Percentiles rank a stretch among this genome's conserved stretches.
These are phyloP conservation scores for Diaporthe eres DNA, from an alignment of 2,329 filamentous ascomycete genomes.

Conservation along the genomic window DNA sequence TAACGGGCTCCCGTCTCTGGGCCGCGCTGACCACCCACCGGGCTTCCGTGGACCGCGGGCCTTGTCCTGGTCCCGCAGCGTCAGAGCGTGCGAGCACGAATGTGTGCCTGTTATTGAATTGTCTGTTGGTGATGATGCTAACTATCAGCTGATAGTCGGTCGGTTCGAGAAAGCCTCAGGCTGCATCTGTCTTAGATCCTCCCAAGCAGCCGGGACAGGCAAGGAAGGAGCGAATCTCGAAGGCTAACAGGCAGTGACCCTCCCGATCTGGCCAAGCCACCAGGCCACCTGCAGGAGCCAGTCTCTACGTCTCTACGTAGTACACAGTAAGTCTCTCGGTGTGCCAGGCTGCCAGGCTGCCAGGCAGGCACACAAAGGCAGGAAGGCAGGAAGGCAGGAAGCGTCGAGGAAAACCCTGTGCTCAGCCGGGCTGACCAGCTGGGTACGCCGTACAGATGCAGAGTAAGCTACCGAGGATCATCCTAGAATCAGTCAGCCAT, in stretches of 20 bases:
- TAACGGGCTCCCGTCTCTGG: slow-evolving; percentile 37
- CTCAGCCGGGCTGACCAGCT: slow-evolving; percentile 15
- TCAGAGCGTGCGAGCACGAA: background rate
- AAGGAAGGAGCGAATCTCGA: background rate
- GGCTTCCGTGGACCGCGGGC: slow-evolving; percentile 36
- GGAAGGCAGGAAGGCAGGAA: background rate
- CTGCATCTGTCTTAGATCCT: slow-evolving; percentile 26
- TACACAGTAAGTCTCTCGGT: background rate
- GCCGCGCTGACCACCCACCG: slow-evolving; percentile 39
- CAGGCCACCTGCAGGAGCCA: slow-evolving; percentile 18
- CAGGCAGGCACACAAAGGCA: background rate
- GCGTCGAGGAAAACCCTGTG: background rate
- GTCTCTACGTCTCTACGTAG: background rate
- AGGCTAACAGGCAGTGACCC: background rate
- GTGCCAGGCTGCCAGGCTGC: background rate
- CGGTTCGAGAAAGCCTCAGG: background rate
- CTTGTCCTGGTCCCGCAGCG: slow-evolving; percentile 38
- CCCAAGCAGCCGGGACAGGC: slow-evolving; percentile 21
- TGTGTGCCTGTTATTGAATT: background rate
- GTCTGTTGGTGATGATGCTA: background rate
- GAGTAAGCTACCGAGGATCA: slow-evolving; percentile 4
- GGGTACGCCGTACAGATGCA: background rate
- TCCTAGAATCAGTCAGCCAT: slow-evolving; percentile 34
- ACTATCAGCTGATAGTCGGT: background rate
- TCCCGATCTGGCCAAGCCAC: slow-evolving; percentile 3